These are phyloP conservation scores for Xylaria sp. DNA, from an alignment of 2,329 filamentous ascomycete species.

Conservation along the genomic window DNA sequence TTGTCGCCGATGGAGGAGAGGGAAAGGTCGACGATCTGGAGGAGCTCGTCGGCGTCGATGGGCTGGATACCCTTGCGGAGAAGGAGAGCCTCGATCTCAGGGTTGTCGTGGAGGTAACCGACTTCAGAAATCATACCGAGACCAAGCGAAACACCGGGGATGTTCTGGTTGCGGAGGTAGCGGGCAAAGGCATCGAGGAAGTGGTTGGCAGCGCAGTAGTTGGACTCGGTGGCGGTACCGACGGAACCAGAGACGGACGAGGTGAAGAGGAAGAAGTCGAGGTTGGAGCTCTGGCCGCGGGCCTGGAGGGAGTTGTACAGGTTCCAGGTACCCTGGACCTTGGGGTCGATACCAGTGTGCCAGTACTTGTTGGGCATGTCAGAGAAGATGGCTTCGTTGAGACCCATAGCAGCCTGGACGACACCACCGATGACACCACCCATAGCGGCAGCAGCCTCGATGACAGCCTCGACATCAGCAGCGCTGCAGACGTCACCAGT, in stretches of 20 bases:
- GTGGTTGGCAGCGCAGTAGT: slow-evolving; percentile 35
- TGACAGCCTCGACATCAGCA: slow-evolving; percentile 6
- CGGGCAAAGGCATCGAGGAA: slow-evolving; percentile 33
- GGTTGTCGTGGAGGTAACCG: slow-evolving; percentile 32
- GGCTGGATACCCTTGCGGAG: slow-evolving; percentile 22
- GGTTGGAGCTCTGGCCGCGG: not conserved
- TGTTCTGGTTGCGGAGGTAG: slow-evolving; percentile 22
- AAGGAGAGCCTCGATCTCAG: slow-evolving; percentile 19
- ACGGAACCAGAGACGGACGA: slow-evolving; percentile 30
- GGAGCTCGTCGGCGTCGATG: slow-evolving; percentile 23
- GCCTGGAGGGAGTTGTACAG: slow-evolving; percentile 8
- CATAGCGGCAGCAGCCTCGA: slow-evolving; percentile 13
- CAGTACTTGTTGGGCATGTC: slow-evolving; percentile 15
- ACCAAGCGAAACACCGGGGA: slow-evolving; percentile 24
- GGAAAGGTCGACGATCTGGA: slow-evolving; percentile 27
- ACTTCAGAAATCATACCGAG: slow-evolving; percentile 34
- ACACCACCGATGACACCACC: slow-evolving; percentile 27
- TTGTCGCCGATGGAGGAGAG: slow-evolving; percentile 15
- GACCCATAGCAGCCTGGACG: slow-evolving; percentile 33
- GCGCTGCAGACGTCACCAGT: slow-evolving; percentile 13
- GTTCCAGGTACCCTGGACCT: slow-evolving; percentile 16
- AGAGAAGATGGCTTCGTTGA: slow-evolving; percentile 25
- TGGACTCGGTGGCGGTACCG: slow-evolving; percentile 32
- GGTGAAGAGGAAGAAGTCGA: slow-evolving; percentile 33
- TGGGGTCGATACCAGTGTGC: slow-evolving; percentile 22